Evolutionary conservation across 75 land plant genomes (phyloP), one percentile per base, ranked within the genome.

Genomic region (Selaginella moellendorffii): DNA sequence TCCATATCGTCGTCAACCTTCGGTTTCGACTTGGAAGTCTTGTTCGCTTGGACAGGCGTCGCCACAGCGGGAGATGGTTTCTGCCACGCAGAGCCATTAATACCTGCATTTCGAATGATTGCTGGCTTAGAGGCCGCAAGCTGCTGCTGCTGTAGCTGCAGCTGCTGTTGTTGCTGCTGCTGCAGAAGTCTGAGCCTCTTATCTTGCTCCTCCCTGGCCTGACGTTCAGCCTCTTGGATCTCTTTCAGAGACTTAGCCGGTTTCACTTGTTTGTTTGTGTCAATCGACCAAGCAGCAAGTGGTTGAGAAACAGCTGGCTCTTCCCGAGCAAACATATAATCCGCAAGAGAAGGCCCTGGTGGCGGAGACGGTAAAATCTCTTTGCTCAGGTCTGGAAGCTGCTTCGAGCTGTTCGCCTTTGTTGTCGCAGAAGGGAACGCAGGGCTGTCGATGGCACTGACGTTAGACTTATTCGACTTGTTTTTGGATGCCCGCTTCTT

Each of bases 311-410:
- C 20, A 25, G 60, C 72, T 0, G 75, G 17, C 60, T 84, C 92
- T 54, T 81, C 85, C 65, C 80, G 84, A 79, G 85, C 76, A 31
- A 70, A 68, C 30, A 86, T 75, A 64, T 84, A 90, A 70, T 95
- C 99, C 0, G 80, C 92, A 23, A 95, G 69, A 26, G 97, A 95
- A 5, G 92, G 99, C 12, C 99, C 92, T 26, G 82, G 68, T 20
- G 92, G 88, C 0, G 83, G 80, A 61, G 81, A 78, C 62, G 97
- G 78, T 23, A 90, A 54, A 2, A 72, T 25, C 69, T 89, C 99
- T 58, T 83, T 82, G 22, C 74, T 28, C 9, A 31, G 52, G 2
- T 28, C 60, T 30, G 36, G 42, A 1, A 27, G 25, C 63, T 72
- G 87, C 26, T 65, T 71, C 71, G n/a, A n/a, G n/a, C n/a, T n/a